Conservation (phyloP, 225 moss, liverwort and hornwort genomes). For the Asterella californica region DNA sequence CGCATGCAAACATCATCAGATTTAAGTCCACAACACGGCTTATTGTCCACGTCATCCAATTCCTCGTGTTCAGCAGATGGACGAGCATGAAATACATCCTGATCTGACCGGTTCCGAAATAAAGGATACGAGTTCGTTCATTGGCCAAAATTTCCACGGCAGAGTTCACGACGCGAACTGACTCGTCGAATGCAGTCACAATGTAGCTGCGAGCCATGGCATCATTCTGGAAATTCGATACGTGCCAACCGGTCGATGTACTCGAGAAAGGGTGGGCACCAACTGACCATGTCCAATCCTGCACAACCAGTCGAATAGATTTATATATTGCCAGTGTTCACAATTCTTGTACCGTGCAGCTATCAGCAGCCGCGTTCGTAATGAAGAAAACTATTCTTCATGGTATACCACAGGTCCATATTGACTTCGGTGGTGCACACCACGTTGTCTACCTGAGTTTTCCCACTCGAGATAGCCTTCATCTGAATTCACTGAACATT, state of each 20-base stretch:
- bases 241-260: slow-evolving; percentile 65
- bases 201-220: slow-evolving; percentile 93
- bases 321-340: neutral
- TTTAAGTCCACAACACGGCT: neutral
- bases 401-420: neutral
- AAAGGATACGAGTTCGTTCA: slow-evolving; percentile 73
- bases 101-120: neutral
- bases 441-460: neutral
- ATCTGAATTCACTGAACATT: neutral
- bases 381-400: neutral
- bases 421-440: neutral
- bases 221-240: slow-evolving; percentile 77
- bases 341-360: neutral
- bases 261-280: slow-evolving; percentile 81
- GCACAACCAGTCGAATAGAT: neutral
- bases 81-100: neutral
- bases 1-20: neutral
- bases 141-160: slow-evolving; percentile 65
- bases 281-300: slow-evolving; percentile 97
- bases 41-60: neutral
- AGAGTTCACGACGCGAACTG: slow-evolving; percentile 65
- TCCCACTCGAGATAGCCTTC: neutral
- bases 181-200: slow-evolving; percentile 85
- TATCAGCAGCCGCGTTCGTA: neutral
- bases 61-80: neutral